Evolutionary conservation across 352 stramenopile species (phyloP), one percentile per base, ranked within the genome.

Genomic region (Elongisporangium anandrum): DNA sequence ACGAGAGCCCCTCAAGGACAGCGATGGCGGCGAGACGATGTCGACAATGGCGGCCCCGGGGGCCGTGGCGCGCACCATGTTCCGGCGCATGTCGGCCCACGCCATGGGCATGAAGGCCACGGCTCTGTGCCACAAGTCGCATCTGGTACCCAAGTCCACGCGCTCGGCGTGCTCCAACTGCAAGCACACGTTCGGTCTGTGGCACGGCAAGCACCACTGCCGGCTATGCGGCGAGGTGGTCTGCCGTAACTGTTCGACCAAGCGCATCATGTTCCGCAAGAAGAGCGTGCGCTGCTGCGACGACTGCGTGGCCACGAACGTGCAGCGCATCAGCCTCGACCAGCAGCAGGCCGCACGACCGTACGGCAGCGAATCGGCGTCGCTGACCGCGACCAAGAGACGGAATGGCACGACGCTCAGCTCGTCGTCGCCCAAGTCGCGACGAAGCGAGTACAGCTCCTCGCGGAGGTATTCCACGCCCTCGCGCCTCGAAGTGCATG

Each of bases 241-340:
- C 23, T 94, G 85, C 61, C 70, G 79, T 22, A 54, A 69, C 45
- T 94, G 85, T 70, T 94, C 85, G 29, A 81, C 65, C 56, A 81
- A 85, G 60, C 78, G 82, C 59, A 83, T 94, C 54, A 62, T 87
- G 16, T 87, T 89, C 58, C 70, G 82, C 64, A 81, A 70, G 49
- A 92, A 92, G 61, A 85, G 72, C 26, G 81, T 91, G 23, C 85
- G 85, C 39, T 77, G 78, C 9, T 94, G 85, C 58, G 83, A 92
- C 65, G 73, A 87, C 62, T 94, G 85, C 65, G 70, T 94, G 51
- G 70, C 77, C 63, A 67, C 71, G 48, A 90, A 84, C 50, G 68
- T 89, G 59, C 66, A 77, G 50, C 34, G 34, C 34, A 45, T 45
- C 34, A 45, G 34, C 34, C 34, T 45, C 10, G 34, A 45, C 34